Base-by-base conservation (phyloP, 805 yeast genomes). In the Kodamaea hsintzibuensis region DNA sequence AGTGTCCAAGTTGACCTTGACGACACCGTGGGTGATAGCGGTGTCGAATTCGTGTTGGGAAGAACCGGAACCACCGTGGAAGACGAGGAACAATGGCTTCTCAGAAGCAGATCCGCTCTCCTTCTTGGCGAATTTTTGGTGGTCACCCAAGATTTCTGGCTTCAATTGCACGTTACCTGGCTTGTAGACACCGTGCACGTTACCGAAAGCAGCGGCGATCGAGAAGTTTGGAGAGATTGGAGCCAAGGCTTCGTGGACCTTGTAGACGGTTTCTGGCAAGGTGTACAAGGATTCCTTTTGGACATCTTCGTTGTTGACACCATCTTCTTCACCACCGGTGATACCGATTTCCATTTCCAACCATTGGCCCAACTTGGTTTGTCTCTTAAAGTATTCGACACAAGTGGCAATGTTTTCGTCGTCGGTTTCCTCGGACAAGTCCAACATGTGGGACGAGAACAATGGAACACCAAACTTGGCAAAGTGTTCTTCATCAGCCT, bases 301-400 rank as follows among this genome's bases (percentile, higher is more conserved):
- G 63, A 90, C 97, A 75, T 85, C 82, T 79, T 93, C 96, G 85
- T 95, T 95, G 88, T 95, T 95, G 70, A 95, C 99, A 86, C 99
- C 99, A 74, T 95, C 99, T 82, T 95, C 99, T 83, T 95, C 99
- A 87, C 99, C 99, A 81, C 99, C 99, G 75, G 99, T 95, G 86
- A 95, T 95, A 86, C 99, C 99, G 74, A 95, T 95, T 84, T 95
- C 99, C 99, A 95, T 95, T 85, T 95, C 99, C 74, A 95, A 85
- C 95, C 95, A 95, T 82, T 93, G 98, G 80, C 84, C 82, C 85
- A 93, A 82, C 81, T 89, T 91, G 75, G 96, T 79, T 86, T 90
- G 91, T 80, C 96, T 90, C 76, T 82, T 82, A 81, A 95, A 93
- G 86, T 95, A 95, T 80, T 90, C 87, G 77, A 78, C 96, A 84